Evolutionary conservation across 768 basidiomycete genomes (phyloP).

Genomic region (Lentinula lateritia): DNA sequence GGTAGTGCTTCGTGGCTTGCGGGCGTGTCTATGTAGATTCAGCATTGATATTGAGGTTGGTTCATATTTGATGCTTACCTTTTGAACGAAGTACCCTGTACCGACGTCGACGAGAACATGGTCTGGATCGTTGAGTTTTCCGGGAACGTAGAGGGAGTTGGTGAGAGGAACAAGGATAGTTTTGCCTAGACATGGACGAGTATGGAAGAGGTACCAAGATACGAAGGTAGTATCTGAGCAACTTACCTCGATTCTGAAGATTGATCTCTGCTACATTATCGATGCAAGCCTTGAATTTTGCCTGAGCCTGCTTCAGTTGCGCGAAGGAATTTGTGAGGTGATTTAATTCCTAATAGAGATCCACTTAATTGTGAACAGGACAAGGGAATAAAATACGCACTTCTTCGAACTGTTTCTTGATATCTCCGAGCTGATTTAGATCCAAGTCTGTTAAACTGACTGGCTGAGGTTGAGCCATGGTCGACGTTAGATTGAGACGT

Average conservation of each 20-base stretch:
- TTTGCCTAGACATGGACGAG: slow-evolving; percentile 49
- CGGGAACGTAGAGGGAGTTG: slow-evolving; percentile 93
- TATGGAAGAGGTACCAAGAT: too few relatives aligned
- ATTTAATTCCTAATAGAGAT: slow-evolving; percentile 66
- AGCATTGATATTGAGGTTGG: background rate
- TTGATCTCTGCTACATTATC: slow-evolving; percentile 76
- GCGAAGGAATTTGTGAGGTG: slow-evolving; percentile 90
- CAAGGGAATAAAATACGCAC: slow-evolving; percentile 32
- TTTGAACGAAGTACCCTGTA: slow-evolving; percentile 94
- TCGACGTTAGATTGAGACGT: background rate
- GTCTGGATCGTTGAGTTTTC: slow-evolving; percentile 75
- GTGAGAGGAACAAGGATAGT: slow-evolving; percentile 89
- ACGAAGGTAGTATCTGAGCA: background rate
- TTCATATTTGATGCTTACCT: slow-evolving; percentile 43
- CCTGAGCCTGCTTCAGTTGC: slow-evolving; percentile 89
- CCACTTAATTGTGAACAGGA: background rate
- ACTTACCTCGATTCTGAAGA: slow-evolving; percentile 56
- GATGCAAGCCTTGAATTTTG: slow-evolving; percentile 85
- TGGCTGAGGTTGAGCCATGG: slow-evolving; percentile 52
- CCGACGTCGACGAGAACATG: slow-evolving; percentile 94
- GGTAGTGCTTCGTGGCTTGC: slow-evolving; percentile 80
- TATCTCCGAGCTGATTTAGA: slow-evolving; percentile 80
- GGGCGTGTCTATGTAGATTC: slow-evolving; percentile 54
- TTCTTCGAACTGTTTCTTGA: slow-evolving; percentile 89
- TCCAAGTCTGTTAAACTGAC: slow-evolving; percentile 82